Evolutionary conservation across 495 filamentous ascomycete species (phyloP), one percentile per base, ranked within the genome.

Genomic region (Pseudoneurospora amorphoporcata): DNA sequence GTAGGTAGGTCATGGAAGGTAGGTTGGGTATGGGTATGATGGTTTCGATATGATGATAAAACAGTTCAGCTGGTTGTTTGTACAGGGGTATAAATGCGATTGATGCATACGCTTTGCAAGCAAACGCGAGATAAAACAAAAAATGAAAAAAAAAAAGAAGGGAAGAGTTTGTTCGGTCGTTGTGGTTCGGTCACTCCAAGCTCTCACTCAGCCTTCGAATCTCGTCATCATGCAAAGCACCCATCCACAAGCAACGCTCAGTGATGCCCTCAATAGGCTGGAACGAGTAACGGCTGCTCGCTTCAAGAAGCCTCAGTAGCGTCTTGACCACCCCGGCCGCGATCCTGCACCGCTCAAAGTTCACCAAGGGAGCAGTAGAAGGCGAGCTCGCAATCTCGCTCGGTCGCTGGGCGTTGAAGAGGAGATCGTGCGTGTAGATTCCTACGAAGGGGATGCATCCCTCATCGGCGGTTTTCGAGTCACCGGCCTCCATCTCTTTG

Each of bases 361-460:
- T 99, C 73, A 98, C 89, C 69, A 99, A 83, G 38, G 92, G 88
- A 74, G 93, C 92, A 17, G 86, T 87, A 16, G 87, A 87, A 70
- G 88, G 87, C 29, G 88, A 85, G 73, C 83, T 91, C 71, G 77
- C 91, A 84, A 91, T 86, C 79, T 89, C 85, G 19, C 86, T 85
- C 17, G 95, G 94, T 76, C 96, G 91, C 80, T 98, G 94, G 0
- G 92, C 89, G 79, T 98, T 99, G 81, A 94, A 96, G 41, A 97
- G 92, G n/a, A 99, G 86, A 76, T 99, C 96, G 76, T 97, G 94
- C 6, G 94, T 95, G 80, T 98, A 99, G 68, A 87, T 90, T 83
- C 93, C 95, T 77, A 99, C 92, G 79, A 99, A 98, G 4, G 96
- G 96, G 78, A 99, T 97, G 75, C 95, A 98, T 45, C 94, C 95